Evolutionary conservation across 176 grass and related monocot species (phyloP), one percentile per base, ranked within the genome.

Genomic region (Echinochloa phyllopogon): DNA sequence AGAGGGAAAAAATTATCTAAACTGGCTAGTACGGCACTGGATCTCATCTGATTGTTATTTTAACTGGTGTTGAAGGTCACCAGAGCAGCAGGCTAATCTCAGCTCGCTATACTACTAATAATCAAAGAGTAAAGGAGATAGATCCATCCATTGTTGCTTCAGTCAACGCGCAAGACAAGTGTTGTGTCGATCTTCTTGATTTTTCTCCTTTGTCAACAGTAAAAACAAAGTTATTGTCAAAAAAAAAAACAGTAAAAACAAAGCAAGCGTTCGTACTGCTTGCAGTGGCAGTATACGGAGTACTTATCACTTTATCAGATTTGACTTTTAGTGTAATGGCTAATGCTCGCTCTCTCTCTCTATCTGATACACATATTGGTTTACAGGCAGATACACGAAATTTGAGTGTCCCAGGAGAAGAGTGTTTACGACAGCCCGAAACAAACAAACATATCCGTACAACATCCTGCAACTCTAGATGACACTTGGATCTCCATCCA

Each of bases 281-380:
- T 13, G 61, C 61, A 65, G 29, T 7, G 57, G n/a, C n/a, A 25
- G 57, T 25, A 25, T 60, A 23, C 21, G 55, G 55, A 18, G 7
- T 33, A 36, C 15, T 14, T 38, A 65, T 24, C 18, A 40, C n/a
- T n/a, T n/a, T n/a, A n/a, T n/a, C 61, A 14, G 53, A 59, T 60
- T 74, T 72, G 65, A 72, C 65, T 63, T 49, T n/a, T 43, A 77
- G 48, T n/a, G n/a, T n/a, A n/a, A 8, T 25, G 42, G 29, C 29
- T 58, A 60, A 82, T 82, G 15, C 16, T 50, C 37, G 24, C 53
- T 23, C 42, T 51, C 41, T 51, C 16, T 63, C 37, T 42, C n/a
- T n/a, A n/a, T n/a, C n/a, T n/a, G 13, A 14, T 17, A 17, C 11
- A 51, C 15, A 51, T 51, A 51, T 14, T 51, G 49, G 5, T 53